Base-by-base conservation (phyloP, 257 asterid genomes). In the Nicotiana attenuata region DNA sequence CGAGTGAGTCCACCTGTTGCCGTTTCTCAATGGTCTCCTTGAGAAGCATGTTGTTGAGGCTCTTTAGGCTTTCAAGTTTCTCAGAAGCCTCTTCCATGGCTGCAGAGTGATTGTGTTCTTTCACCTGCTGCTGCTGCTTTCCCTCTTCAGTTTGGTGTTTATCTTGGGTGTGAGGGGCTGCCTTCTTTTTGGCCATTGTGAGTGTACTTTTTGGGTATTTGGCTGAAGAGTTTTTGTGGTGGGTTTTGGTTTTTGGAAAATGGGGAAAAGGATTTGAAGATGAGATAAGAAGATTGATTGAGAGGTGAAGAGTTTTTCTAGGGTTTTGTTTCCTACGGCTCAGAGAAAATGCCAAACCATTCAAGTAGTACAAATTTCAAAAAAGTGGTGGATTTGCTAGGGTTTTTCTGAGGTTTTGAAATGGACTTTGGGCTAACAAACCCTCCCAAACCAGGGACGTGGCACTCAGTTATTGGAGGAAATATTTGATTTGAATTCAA, bases 1-100 rank as follows among this genome's bases (percentile, higher is more conserved):
- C 50, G 11, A 93, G 93, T 52, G 95, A 83, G 10, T 86, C 93
- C 81, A 94, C 91, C 86, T 86, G 91, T 79, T 91, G 89, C 65
- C 98, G 94, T 64, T 92, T 91, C 85, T 89, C 96, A 65, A 85
- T 28, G 2, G 91, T 86, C 90, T 93, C 93, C 88, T 87, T 91
- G 4, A 95, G 85, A 61, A 95, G 96, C 83, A 86, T 86, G 31
- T 66, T 87, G 45, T 95, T 95, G 28, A 95, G 91, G 3, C 92
- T 85, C 83, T 91, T 94, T 69, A 94, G 91, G 65, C 52, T 88
- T 67, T 92, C 92, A 16, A 90, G 65, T 82, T 91, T 90, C 81
- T 85, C 92, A 22, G 83, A 55, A 6, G 86, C 88, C 16, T 90
- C 65, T 63, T 90, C 93, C 92, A 87, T 86, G 35, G 87, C 16